A percentile compares a stretch with the other conserved stretches of the same genome.
Conservation (phyloP, 1,139 yeast genomes). For the Debaryomyces robertsiae region DNA sequence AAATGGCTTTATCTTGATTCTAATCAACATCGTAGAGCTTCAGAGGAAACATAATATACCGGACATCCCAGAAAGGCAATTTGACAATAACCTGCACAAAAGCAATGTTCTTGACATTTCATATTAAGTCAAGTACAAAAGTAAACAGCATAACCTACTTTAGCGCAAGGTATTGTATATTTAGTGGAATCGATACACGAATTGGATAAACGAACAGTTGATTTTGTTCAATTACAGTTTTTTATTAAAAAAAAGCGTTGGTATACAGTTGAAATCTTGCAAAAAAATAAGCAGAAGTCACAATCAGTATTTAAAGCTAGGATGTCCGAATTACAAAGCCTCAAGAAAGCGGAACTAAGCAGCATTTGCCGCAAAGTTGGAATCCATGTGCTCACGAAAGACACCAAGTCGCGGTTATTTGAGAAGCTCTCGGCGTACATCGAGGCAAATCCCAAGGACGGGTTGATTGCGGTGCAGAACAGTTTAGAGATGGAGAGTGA, state of each 20-base stretch:
- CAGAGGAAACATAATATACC: neutral
- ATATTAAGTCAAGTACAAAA: constrained; percentile 8
- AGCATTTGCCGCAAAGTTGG: constrained; percentile 39
- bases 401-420: constrained; percentile 46
- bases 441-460: constrained; percentile 41
- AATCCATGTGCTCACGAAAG: constrained; percentile 37
- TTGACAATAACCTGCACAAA: constrained; percentile 8
- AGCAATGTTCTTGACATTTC: neutral
- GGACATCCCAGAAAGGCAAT: constrained; percentile 3
- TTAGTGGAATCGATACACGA: constrained; percentile 1
- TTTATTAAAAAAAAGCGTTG: constrained; percentile 4
- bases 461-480: constrained; percentile 32
- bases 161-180: constrained; percentile 1
- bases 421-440: constrained; percentile 44
- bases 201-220: constrained; percentile 7
- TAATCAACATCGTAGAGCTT: neutral
- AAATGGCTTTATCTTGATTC: too few species aligned
- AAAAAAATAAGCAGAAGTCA: neutral
- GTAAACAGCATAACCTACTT: constrained; percentile 6
- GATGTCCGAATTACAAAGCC: constrained; percentile 33
- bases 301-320: constrained; percentile 2
- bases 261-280: neutral
- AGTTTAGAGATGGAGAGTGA: constrained; percentile 20
- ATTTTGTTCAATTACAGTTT: neutral
- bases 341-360: constrained; percentile 44